Conservation (phyloP, 768 basidiomycete species). For the Asterophora parasitica region DNA sequence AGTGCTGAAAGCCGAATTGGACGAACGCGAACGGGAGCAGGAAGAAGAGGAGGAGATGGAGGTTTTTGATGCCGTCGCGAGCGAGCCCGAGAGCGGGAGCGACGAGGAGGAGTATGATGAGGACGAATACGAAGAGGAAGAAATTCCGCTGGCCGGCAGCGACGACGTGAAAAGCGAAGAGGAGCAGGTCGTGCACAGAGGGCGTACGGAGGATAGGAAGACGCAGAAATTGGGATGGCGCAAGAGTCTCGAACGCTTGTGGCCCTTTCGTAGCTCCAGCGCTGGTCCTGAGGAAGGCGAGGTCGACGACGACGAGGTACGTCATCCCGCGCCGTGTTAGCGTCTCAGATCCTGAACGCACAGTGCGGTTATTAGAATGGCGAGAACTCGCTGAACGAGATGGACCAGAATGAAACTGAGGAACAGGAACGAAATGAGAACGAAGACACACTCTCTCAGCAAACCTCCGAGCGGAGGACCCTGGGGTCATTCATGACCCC, state of each 20-base stretch:
- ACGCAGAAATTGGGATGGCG: slow-evolving; percentile 35
- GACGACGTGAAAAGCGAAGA: slow-evolving; percentile 21
- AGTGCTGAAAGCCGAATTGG: slow-evolving; percentile 45
- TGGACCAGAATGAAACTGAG: background rate
- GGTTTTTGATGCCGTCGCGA: slow-evolving; percentile 35
- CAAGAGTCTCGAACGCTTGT: slow-evolving; percentile 39
- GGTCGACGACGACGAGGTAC: slow-evolving; percentile 20
- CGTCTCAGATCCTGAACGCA: no score
- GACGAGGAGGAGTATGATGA: slow-evolving; percentile 23
- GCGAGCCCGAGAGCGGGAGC: slow-evolving; percentile 32
- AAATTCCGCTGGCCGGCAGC: slow-evolving; percentile 22
- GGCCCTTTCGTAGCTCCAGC: slow-evolving; percentile 33
- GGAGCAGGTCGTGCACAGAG: slow-evolving; percentile 23
- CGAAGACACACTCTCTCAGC: slow-evolving; percentile 20
- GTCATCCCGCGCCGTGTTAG: slow-evolving; percentile 5
- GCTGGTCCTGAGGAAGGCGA: slow-evolving; percentile 15
- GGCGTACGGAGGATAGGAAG: slow-evolving; percentile 17
- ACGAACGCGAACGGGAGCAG: slow-evolving; percentile 45
- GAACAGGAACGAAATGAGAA: slow-evolving; percentile 12
- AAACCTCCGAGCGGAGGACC: slow-evolving; percentile 27
- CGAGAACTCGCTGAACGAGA: slow-evolving; percentile 6
- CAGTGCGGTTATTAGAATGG: slow-evolving; percentile 9
- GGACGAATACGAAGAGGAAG: slow-evolving; percentile 16
- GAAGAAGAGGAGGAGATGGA: slow-evolving; percentile 51
- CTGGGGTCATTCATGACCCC: slow-evolving; percentile 57